Conservation (phyloP, 768 basidiomycete species). For the Macrolepiota fuliginosa region DNA sequence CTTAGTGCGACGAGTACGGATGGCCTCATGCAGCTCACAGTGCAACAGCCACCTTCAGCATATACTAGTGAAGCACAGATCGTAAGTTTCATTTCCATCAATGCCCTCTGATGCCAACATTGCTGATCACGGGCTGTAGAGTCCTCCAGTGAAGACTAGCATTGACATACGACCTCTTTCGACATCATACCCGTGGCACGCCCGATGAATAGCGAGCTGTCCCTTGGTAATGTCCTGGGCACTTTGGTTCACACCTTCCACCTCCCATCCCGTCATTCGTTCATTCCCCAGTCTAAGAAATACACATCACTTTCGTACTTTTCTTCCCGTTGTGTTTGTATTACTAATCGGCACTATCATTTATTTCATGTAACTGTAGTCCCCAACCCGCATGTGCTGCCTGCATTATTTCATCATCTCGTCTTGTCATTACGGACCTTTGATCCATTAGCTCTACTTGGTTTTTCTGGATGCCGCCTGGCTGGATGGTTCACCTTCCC, state of each 20-base stretch:
- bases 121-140: neutral
- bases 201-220: neutral
- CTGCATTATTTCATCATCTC: slow-evolving; percentile 5
- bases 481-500: too few species aligned
- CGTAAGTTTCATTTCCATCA: neutral
- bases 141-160: neutral
- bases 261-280: neutral
- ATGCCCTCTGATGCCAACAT: neutral
- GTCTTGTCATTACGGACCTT: neutral
- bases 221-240: too few species aligned
- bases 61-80: neutral
- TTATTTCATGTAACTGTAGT: neutral
- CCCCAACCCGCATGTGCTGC: neutral
- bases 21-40: neutral
- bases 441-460: neutral
- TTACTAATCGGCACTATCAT: neutral
- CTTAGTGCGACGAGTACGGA: neutral
- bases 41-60: neutral
- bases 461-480: too few species aligned
- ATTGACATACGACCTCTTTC: slow-evolving; percentile 4
- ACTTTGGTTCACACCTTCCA: neutral
- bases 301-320: neutral
- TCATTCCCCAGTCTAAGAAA: neutral
- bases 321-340: neutral
- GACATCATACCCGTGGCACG: slow-evolving; percentile 8